These are phyloP conservation scores for Candida koratica DNA, from an alignment of 805 yeast genomes.

Conservation along the genomic window DNA sequence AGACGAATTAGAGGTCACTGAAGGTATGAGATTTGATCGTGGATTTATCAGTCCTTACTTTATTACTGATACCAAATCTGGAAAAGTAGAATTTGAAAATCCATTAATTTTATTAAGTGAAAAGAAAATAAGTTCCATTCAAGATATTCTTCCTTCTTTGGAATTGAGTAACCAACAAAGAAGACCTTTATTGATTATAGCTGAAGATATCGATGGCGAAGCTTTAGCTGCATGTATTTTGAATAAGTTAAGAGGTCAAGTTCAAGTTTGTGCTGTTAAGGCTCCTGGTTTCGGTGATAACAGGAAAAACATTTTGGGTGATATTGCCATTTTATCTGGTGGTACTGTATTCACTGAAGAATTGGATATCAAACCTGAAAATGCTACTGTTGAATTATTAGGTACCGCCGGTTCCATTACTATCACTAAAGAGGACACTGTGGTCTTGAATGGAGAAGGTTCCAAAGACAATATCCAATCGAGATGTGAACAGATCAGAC, in stretches of 20 bases:
- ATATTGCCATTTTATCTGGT: slow-evolving; percentile 90
- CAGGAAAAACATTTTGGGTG: slow-evolving; percentile 94
- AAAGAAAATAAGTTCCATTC: slow-evolving; percentile 87
- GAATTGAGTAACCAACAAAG: slow-evolving; percentile 90
- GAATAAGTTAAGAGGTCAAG: slow-evolving; percentile 97
- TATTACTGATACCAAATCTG: slow-evolving; percentile 86
- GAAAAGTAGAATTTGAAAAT: slow-evolving; percentile 92
- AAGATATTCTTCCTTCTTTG: slow-evolving; percentile 87
- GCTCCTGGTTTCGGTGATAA: slow-evolving; percentile 99
- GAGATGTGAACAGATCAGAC: slow-evolving; percentile 93
- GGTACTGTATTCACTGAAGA: slow-evolving; percentile 93
- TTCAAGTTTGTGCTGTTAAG: slow-evolving; percentile 94
- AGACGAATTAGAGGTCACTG: slow-evolving; percentile 89
- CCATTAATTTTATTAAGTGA: slow-evolving; percentile 83
- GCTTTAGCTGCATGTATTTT: slow-evolving; percentile 97
- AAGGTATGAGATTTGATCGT: slow-evolving; percentile 98
- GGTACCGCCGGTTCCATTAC: slow-evolving; percentile 92
- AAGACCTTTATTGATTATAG: slow-evolving; percentile 88
- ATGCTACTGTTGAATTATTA: slow-evolving; percentile 82
- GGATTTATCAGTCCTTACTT: slow-evolving; percentile 97
- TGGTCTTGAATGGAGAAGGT: slow-evolving; percentile 90
- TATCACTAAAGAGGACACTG: slow-evolving; percentile 93
- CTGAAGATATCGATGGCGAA: slow-evolving; percentile 97
- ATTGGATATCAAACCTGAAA: slow-evolving; percentile 91
- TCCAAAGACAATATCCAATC: slow-evolving; percentile 70